Percentiles rank a stretch among this genome's conserved stretches.
phyloP scores from a whole-genome alignment of 495 filamentous ascomycete genomes.

The Hypomontagnella submonticulosa region DNA sequence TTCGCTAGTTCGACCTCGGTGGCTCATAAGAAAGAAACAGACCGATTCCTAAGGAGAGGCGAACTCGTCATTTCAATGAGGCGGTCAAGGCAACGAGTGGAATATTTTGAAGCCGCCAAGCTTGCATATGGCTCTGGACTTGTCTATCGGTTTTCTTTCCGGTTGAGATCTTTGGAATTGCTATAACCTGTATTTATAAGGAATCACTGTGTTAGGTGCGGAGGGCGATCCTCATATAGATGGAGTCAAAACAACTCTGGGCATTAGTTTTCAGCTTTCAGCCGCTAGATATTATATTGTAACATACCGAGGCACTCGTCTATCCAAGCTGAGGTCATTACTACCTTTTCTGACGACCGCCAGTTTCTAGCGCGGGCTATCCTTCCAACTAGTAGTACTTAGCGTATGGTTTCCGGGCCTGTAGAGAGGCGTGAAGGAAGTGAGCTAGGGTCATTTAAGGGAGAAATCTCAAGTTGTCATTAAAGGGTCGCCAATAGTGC shows the following conservation, averaged over 20 bases:
- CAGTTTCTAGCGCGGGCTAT: slow-evolving; percentile 18
- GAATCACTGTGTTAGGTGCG: slow-evolving; percentile 9
- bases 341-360: slow-evolving; percentile 12
- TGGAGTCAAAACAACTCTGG: slow-evolving; percentile 9
- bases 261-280: slow-evolving; percentile 35
- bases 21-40: background rate
- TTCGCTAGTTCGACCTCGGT: background rate
- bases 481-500: background rate
- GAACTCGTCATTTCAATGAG: background rate
- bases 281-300: slow-evolving; percentile 28
- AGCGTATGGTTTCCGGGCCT: slow-evolving; percentile 13
- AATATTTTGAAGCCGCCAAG: background rate
- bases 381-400: slow-evolving; percentile 14
- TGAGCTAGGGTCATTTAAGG: background rate
- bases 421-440: slow-evolving; percentile 4
- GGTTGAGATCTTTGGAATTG: background rate
- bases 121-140: background rate
- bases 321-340: slow-evolving; percentile 20
- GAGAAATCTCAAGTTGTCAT: background rate
- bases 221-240: slow-evolving; percentile 23
- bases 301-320: slow-evolving; percentile 16
- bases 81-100: slow-evolving; percentile 3
- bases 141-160: background rate
- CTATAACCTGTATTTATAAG: slow-evolving; percentile 16
- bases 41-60: background rate